These are phyloP conservation scores for Asterionellopsis glacialis DNA, from an alignment of 108 stramenopile species.

Conservation along the genomic window DNA sequence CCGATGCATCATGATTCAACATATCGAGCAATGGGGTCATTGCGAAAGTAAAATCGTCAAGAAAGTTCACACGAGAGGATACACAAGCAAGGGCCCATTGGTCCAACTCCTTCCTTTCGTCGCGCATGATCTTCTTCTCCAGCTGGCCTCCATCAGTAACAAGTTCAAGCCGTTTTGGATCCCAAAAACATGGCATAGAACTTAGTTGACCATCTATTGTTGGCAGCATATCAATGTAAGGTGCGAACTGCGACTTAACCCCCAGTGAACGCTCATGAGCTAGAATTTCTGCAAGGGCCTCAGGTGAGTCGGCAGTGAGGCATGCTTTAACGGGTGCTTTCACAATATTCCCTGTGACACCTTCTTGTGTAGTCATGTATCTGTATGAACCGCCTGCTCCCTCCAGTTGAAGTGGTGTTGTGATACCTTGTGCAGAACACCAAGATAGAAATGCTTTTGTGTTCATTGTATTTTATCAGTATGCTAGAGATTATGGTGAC, in stretches of 20 bases:
- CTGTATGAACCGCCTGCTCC: conserved; percentile 33
- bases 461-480: conserved; percentile 1
- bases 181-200: conserved; percentile 74
- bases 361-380: conserved; percentile 12
- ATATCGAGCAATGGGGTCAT: conserved; percentile 76
- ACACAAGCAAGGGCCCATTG: conserved; percentile 77
- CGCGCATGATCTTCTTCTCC: conserved; percentile 32
- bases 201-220: conserved; percentile 34
- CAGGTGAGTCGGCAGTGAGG: conserved; percentile 43
- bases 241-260: conserved; percentile 42
- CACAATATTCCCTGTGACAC: too few species aligned
- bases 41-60: conserved; percentile 53
- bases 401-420: conserved; percentile 45
- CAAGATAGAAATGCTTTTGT: conserved; percentile 44
- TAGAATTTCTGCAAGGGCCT: conserved; percentile 52
- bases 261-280: conserved; percentile 48
- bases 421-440: conserved; percentile 53
- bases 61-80: conserved; percentile 67
- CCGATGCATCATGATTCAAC: conserved; percentile 63
- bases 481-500: too few species aligned
- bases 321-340: conserved; percentile 49
- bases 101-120: conserved; percentile 33
- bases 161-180: conserved; percentile 35
- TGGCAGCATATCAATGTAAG: conserved; percentile 48
- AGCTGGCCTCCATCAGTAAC: conserved; percentile 62